Base-by-base conservation (phyloP, 2,329 filamentous ascomycete genomes). In the Diaporthe batatas region DNA sequence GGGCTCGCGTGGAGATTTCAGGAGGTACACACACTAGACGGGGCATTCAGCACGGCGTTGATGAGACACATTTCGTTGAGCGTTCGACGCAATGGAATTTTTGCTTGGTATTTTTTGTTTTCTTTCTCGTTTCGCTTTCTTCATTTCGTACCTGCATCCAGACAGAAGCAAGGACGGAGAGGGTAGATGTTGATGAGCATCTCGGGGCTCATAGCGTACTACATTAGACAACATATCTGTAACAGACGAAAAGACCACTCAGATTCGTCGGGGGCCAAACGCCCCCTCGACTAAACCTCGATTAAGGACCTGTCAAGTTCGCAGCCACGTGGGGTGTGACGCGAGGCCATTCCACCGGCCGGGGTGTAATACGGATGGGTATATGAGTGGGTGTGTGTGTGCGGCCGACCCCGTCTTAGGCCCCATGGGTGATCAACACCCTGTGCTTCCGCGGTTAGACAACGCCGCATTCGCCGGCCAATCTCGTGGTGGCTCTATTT, bases 1-100 rank as follows among this genome's bases (percentile, higher is more conserved):
- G 39, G 39, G 55, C 21, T 42, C 44, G 49, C 34, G 69, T 64
- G 57, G 69, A 64, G 57, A 67, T 67, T 49, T 71, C 69, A 51
- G 55, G 62, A 53, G 62, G 39, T 42, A 18, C 47, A 49, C 18
- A 29, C 55, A 32, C 69, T 65, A 53, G 62, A 67, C n/a, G 47
- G 51, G 18, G 62, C 62, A 67, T 67, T 53, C 62, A 67, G 47
- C 62, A 67, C n/a, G 62, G 62, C 62, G 62, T 67, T 53, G 62
- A 67, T 53, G 62, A 53, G 53, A 53, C 68, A 53, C 68, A 70
- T 70, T 70, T 70, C n/a, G 55, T 29, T 55, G 68, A 70, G 23
- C 23, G 44, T 42, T 53, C 16, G 23, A 34, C 42, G 68, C 44
- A 42, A 36, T 70, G 62, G 62, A 53, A 39, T 53, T 51, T 29